Evolutionary conservation across 352 stramenopile genomes (phyloP).

Genomic region (Phytophthora lateralis): DNA sequence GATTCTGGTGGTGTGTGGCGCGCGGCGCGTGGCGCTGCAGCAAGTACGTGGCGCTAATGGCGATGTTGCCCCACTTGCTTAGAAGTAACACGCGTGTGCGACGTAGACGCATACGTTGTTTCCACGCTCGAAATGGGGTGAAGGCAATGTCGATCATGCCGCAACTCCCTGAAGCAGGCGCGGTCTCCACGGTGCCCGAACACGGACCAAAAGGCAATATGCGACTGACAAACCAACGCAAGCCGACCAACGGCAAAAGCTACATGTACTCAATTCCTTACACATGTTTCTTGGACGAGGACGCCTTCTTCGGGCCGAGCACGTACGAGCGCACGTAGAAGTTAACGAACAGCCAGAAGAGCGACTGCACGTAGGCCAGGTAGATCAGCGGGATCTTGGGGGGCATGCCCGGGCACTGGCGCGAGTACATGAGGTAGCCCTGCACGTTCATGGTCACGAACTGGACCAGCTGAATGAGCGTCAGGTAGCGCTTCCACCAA

Average conservation of each 20-base stretch:
- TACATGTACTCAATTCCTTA: constrained; percentile 6
- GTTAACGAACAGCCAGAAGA: constrained; percentile 96
- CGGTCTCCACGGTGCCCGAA: too few species aligned
- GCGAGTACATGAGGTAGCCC: constrained; percentile 67
- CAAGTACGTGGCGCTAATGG: constrained; percentile 13
- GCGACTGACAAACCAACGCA: too few species aligned
- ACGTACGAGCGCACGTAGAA: constrained; percentile 95
- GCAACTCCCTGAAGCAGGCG: too few species aligned
- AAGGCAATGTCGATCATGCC: too few species aligned
- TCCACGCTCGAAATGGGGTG: too few species aligned
- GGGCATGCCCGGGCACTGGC: constrained; percentile 82
- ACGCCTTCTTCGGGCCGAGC: constrained; percentile 33
- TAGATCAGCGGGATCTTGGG: constrained; percentile 83
- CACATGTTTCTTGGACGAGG: constrained; percentile 30
- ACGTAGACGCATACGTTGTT: too few species aligned
- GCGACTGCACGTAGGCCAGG: constrained; percentile 94
- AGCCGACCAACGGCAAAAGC: neutral
- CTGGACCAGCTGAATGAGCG: constrained; percentile 93
- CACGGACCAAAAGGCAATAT: neutral
- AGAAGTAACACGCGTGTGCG: too few species aligned
- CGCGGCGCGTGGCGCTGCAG: constrained; percentile 22
- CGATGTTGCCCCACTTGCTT: neutral
- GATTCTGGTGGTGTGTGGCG: constrained; percentile 25
- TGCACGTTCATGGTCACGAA: constrained; percentile 86
- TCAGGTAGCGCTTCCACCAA: constrained; percentile 97